Percentiles rank a stretch among this genome's conserved stretches.
Conservation (phyloP, 2,329 filamentous ascomycete species). For the Dactylella cylindrospora region DNA sequence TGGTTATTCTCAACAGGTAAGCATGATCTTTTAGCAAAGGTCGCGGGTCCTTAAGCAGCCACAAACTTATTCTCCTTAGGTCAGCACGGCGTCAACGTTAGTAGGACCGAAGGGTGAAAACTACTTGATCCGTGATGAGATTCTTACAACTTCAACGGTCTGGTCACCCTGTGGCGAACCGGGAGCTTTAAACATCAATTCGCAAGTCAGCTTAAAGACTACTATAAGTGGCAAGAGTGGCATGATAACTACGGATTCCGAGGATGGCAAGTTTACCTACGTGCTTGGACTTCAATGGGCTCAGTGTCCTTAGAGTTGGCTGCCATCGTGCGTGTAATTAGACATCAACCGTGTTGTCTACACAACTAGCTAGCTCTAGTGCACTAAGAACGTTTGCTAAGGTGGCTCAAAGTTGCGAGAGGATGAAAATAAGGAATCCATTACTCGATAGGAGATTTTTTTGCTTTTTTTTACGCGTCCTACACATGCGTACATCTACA, state of each 20-base stretch:
- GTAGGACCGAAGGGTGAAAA: constrained; percentile 53
- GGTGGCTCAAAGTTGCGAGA: too few species aligned
- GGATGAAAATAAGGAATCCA: too few species aligned
- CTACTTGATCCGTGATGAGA: constrained; percentile 56
- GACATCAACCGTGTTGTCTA: too few species aligned
- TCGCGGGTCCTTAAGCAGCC: constrained; percentile 47
- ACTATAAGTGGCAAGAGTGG: constrained; percentile 50
- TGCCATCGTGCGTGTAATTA: too few species aligned
- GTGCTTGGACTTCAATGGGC: constrained; percentile 55
- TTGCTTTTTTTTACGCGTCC: too few species aligned
- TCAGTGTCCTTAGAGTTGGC: constrained; percentile 44
- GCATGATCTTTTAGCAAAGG: background rate
- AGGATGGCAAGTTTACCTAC: constrained; percentile 56
- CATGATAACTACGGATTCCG: constrained; percentile 56
- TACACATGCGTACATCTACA: too few species aligned
- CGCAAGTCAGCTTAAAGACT: constrained; percentile 55
- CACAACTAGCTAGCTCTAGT: too few species aligned
- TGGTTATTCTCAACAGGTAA: constrained; percentile 51
- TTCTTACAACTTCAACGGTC: constrained; percentile 56
- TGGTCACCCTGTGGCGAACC: constrained; percentile 59
- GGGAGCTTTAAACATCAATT: constrained; percentile 60
- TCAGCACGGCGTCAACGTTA: constrained; percentile 51
- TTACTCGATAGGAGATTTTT: too few species aligned
- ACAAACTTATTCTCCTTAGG: constrained; percentile 3
- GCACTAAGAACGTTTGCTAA: too few species aligned